Base-by-base conservation (phyloP, 306 rosid species). In the Lagenaria siceraria region DNA sequence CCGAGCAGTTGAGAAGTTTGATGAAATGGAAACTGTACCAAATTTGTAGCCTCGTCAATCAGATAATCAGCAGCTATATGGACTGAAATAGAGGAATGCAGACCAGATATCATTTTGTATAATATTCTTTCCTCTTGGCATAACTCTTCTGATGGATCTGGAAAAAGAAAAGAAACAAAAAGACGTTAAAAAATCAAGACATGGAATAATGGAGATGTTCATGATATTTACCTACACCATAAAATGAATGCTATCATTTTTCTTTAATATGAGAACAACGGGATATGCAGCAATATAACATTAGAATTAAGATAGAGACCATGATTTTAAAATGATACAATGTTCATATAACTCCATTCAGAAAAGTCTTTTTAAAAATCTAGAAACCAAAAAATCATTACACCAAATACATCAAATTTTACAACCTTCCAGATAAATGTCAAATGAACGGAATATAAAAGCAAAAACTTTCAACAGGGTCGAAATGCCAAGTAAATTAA, bases 51-150 rank as follows among this genome's bases (percentile, higher is more conserved):
- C 81, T 95, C 96, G 71, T 93, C 93, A 40, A 93, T 86, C 52
- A 90, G 88, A 90, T 90, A 95, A 58, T 92, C 99, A 36, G 97
- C 75, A 49, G 96, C 99, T 82, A 93, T 87, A 86, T 95, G 99
- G 60, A 95, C 81, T 21, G 99, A 92, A 81, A 95, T 95, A 69
- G 99, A 95, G 73, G 99, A 90, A 85, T 95, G 99, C 79, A 95
- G 93, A 83, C 99, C 99, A 14, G 99, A 95, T 85, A 95, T 95
- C 93, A 95, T 77, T 82, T 92, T 95, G 90, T 90, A 95, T 88
- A 95, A 83, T 71, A 95, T 86, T 76, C 91, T 90, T 80, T 95
- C 96, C 84, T 92, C 99, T 74, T 92, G 88, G 76, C 97, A 92
- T 54, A 80, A 86, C 79, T 89, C 97, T 85, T 90, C 89, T n/a